Evolutionary conservation across 306 rosid genomes (phyloP).

Genomic region (Albizia julibrissin): DNA sequence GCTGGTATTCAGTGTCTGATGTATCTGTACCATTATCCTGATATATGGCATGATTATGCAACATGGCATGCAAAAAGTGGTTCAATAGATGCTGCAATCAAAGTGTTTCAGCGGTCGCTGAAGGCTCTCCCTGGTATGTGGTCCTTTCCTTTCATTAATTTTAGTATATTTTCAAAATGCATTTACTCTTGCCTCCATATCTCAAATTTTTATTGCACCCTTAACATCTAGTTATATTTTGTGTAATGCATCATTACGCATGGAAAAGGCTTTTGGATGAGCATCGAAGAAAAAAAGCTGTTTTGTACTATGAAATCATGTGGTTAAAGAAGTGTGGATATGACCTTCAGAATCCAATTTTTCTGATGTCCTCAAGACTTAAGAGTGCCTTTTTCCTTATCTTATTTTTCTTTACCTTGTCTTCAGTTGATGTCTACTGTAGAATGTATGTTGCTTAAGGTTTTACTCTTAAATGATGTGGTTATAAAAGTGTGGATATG

Average conservation of each 20-base stretch:
- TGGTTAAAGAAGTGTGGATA: background rate
- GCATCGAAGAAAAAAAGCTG: slow-evolving; percentile 3
- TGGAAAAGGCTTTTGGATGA: background rate
- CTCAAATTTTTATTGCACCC: background rate
- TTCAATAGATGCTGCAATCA: slow-evolving; percentile 88
- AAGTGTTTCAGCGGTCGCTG: slow-evolving; percentile 90
- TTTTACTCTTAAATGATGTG: slow-evolving; percentile 8
- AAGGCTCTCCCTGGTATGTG: slow-evolving; percentile 93
- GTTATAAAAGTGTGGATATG: background rate
- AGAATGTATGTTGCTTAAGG: background rate
- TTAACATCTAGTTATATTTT: slow-evolving; percentile 4
- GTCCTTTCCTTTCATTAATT: slow-evolving; percentile 26
- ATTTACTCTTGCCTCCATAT: slow-evolving; percentile 24
- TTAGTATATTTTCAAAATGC: slow-evolving; percentile 12
- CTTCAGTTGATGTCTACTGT: background rate
- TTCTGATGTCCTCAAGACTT: slow-evolving; percentile 13
- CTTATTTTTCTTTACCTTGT: background rate
- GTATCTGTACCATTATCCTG: slow-evolving; percentile 96
- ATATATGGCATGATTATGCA: slow-evolving; percentile 95
- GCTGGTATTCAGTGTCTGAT: slow-evolving; percentile 80
- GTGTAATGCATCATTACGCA: background rate
- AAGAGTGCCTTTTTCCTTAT: background rate
- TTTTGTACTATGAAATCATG: slow-evolving; percentile 12
- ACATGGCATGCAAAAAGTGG: slow-evolving; percentile 96
- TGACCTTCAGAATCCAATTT: background rate